Conservation (phyloP, 1,284 basidiomycete genomes). For the Marasmius oreades region DNA sequence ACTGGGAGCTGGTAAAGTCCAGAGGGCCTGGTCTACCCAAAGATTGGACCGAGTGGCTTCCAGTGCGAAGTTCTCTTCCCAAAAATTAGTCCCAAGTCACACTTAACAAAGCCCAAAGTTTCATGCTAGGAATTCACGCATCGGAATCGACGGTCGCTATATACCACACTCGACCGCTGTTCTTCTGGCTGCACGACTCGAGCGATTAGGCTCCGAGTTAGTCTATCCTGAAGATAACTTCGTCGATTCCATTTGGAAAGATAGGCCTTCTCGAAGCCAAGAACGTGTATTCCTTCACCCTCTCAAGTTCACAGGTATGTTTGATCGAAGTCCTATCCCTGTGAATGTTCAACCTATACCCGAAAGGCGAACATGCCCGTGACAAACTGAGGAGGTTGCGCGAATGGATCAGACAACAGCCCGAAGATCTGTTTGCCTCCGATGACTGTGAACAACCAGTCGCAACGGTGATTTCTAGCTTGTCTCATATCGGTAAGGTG, state of each 20-base stretch:
- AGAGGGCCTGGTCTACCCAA: constrained; percentile 56
- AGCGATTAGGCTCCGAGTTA: constrained; percentile 51
- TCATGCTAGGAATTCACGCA: constrained; percentile 26
- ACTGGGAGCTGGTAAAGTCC: constrained; percentile 75
- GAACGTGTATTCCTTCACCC: constrained; percentile 76
- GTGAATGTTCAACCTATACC: not conserved
- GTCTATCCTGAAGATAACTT: constrained; percentile 77
- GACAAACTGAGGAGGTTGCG: constrained; percentile 58
- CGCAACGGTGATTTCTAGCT: constrained; percentile 59
- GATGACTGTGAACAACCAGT: constrained; percentile 44
- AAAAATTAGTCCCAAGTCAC: not conserved
- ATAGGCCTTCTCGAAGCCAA: constrained; percentile 65
- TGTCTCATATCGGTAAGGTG: constrained; percentile 58
- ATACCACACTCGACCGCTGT: constrained; percentile 72
- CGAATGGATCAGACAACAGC: constrained; percentile 53
- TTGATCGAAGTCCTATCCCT: not conserved
- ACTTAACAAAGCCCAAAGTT: not conserved
- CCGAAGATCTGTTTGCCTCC: constrained; percentile 30
- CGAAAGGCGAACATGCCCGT: constrained; percentile 38
- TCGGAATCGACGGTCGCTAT: constrained; percentile 90
- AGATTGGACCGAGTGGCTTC: constrained; percentile 79
- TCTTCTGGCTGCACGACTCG: constrained; percentile 53
- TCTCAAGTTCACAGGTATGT: constrained; percentile 65
- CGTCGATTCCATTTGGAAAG: constrained; percentile 81
- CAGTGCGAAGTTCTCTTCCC: constrained; percentile 35